Evolutionary conservation across 805 yeast genomes (phyloP).

Genomic region (Blastobotrys robertii): DNA sequence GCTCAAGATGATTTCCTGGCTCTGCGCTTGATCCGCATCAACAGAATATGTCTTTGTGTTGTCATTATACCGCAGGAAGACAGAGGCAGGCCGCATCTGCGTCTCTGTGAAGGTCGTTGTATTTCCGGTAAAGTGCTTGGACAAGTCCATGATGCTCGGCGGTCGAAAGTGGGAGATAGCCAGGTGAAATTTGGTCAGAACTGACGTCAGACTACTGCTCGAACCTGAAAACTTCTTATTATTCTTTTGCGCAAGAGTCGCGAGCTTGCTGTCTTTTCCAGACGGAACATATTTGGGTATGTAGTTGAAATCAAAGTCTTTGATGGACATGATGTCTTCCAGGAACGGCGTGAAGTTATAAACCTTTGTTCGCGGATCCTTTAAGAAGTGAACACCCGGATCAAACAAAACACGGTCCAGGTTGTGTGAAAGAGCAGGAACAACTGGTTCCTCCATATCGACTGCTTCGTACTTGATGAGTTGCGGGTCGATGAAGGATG

Average conservation of each 20-base stretch:
- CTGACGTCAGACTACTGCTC: slow-evolving; percentile 78
- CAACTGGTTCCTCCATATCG: slow-evolving; percentile 24
- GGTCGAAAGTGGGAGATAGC: slow-evolving; percentile 54
- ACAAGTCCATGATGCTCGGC: slow-evolving; percentile 35
- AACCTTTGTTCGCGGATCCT: slow-evolving; percentile 68
- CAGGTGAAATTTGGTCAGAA: slow-evolving; percentile 65
- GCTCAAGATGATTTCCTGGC: slow-evolving; percentile 57
- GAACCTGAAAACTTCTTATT: slow-evolving; percentile 52
- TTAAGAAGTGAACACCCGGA: slow-evolving; percentile 69
- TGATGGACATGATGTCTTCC: slow-evolving; percentile 47
- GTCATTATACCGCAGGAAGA: slow-evolving; percentile 42
- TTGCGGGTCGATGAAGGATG: not conserved
- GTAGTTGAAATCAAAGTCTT: slow-evolving; percentile 54
- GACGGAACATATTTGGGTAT: slow-evolving; percentile 55
- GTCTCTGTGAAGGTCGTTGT: slow-evolving; percentile 33
- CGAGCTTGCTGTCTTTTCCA: slow-evolving; percentile 48
- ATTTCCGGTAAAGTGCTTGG: slow-evolving; percentile 34
- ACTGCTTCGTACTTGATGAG: no score
- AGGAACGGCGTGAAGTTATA: slow-evolving; percentile 59
- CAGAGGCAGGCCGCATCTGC: slow-evolving; percentile 43
- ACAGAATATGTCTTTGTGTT: slow-evolving; percentile 46
- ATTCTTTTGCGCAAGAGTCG: slow-evolving; percentile 35
- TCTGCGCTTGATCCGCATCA: slow-evolving; percentile 59
- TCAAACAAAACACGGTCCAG: slow-evolving; percentile 66
- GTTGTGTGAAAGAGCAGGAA: slow-evolving; percentile 52